Base-by-base conservation (phyloP, 225 moss, liverwort and hornwort species). In the Antitrichia curtipendula region DNA sequence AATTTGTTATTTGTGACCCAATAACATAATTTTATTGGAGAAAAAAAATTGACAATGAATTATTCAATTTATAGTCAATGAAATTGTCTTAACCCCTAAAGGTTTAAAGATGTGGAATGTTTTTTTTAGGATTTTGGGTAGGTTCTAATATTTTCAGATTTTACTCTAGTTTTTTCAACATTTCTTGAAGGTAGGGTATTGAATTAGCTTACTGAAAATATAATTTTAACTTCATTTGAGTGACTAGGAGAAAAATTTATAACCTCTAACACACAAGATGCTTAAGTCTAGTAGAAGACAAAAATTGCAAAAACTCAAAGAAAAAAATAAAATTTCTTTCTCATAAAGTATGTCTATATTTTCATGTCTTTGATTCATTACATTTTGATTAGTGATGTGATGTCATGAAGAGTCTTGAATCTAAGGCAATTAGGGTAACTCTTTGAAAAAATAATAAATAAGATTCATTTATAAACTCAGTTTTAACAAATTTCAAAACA, bases 231-330 rank as follows among this genome's bases (percentile, higher is more conserved):
- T 45, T 45, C 45, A 45, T 17, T 45, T 72, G 28, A n/a, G 16
- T 45, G 40, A 3, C 3, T 0, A 8, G 0, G 2, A 45, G 12
- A 16, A 28, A 43, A 31, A 18, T 18, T 7, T 10, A 18, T 47
- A 0, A 27, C 8, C 2, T 27, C 28, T 2, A 16, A 28, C 1
- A 3, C 2, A 27, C 2, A 27, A 16, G 43, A 43, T 70, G 5
- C 9, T 25, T 1, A 2, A 70, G 0, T 25, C 8, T 70, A 15
- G 5, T 27, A 41, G 15, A 27, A 5, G 9, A 15, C 15, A 70
- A 25, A 14, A 24, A 7, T n/a, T 8, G 4, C 2, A 69, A 40
- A 69, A 24, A 8, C 0, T 68, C 25, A 41, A 41, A 15, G 5
- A 6, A 27, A 43, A 41, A 7, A 8, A 40, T 8, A 40, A 63